phyloP scores from a whole-genome alignment of 1,139 yeast species.

The Saccharomyces hybrid region DNA sequence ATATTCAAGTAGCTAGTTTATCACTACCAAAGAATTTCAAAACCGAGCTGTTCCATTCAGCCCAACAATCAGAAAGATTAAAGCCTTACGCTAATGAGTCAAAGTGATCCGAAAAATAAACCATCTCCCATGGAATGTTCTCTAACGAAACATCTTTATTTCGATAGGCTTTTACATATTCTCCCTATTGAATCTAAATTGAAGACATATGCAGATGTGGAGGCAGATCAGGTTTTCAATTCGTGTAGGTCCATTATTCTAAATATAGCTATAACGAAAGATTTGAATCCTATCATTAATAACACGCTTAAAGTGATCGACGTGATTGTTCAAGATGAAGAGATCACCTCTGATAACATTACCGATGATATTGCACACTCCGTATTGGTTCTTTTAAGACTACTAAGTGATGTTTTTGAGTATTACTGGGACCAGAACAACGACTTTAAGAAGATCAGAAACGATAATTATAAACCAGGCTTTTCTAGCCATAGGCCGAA shows the following conservation, averaged over 20 bases:
- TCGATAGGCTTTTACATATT: conserved; percentile 17
- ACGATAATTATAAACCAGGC: conserved; percentile 12
- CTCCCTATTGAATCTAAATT: conserved; percentile 19
- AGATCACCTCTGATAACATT: conserved; percentile 12
- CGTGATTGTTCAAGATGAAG: conserved; percentile 15
- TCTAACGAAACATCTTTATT: conserved; percentile 15
- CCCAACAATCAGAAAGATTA: background rate
- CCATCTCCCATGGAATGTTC: conserved; percentile 12
- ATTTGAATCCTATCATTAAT: conserved; percentile 16
- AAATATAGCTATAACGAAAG: conserved; percentile 19
- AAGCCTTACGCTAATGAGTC: background rate
- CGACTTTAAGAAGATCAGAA: conserved; percentile 6
- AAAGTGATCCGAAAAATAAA: background rate
- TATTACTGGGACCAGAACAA: conserved; percentile 23
- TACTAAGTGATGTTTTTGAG: conserved; percentile 26
- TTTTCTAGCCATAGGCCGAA: conserved; percentile 26
- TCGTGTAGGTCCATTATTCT: conserved; percentile 21
- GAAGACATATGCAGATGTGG: conserved; percentile 22
- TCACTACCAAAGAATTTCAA: background rate
- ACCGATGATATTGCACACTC: conserved; percentile 19
- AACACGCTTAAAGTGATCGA: conserved; percentile 19
- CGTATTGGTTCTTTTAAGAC: conserved; percentile 21
- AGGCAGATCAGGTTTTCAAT: conserved; percentile 17
- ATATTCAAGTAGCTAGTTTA: background rate
- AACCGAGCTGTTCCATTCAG: background rate